Base-by-base conservation (phyloP, 345 rosid genomes). In the Bruguiera sexangula region DNA sequence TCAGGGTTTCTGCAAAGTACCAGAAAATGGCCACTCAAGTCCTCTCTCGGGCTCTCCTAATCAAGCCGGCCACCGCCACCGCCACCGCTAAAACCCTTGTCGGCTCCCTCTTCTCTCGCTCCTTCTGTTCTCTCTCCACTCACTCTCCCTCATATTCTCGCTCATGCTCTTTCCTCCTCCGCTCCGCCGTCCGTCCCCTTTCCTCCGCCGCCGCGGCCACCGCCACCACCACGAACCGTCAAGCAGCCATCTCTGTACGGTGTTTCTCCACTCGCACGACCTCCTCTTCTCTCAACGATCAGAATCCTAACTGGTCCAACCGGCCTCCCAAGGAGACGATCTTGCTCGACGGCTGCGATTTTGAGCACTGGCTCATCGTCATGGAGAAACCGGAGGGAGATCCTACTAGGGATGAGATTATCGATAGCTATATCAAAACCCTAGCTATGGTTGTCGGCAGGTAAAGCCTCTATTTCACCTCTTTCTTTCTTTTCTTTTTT, bases 321-420 rank as follows among this genome's bases (percentile, higher is more conserved):
- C 75, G 99, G 46, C 97, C 99, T 8, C 93, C 97, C 0, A 87
- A 92, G 73, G 99, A 92, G 83, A 88, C 97, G 30, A 92, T 92
- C 53, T 72, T 95, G 81, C 89, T 95, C 55, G 97, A 92, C 68
- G 92, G 99, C 0, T 92, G 96, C 70, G 99, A 95, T 79, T 95
- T 92, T 48, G 86, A 95, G 60, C 99, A 95, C 74, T 92, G 98
- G 98, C 96, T 95, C 29, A 86, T 95, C 11, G 96, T 95, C 6
- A 53, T 92, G 89, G 96, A 88, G 22, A 75, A 75, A 60, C 98
- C 89, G 2, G 81, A 82, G 63, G 92, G 84, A 8, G 83, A 85
- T 4, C 86, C 81, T 19, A 88, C 98, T 3, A 82, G 98, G 72
- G 99, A 95, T 50, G 98, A 95, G 54, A 92, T 95, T 48, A 90